A percentile compares a stretch with the other conserved stretches of the same genome.
These are phyloP conservation scores for Penicillium expansum DNA, from an alignment of 2,329 filamentous ascomycete genomes.

Conservation along the genomic window DNA sequence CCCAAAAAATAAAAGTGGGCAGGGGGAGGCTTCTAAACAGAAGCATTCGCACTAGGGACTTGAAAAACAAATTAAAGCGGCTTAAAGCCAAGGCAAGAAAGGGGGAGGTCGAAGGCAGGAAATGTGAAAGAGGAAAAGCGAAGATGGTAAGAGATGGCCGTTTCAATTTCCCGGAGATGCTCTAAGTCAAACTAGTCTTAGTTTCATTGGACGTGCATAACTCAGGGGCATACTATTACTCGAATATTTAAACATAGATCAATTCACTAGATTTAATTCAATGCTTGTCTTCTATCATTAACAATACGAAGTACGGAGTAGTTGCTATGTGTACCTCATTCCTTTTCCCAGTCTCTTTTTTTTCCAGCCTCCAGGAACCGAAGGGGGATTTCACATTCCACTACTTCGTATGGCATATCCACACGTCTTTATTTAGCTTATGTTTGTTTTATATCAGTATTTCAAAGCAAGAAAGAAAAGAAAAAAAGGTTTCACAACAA, in stretches of 20 bases:
- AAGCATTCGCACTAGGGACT: slow-evolving; percentile 3
- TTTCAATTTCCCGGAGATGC: slow-evolving; percentile 22
- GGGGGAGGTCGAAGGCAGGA: slow-evolving; percentile 10
- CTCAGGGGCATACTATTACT: slow-evolving; percentile 20
- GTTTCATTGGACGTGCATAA: slow-evolving; percentile 19
- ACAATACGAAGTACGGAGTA: neutral
- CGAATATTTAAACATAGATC: neutral
- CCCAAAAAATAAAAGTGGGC: slow-evolving; percentile 12
- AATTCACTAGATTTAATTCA: neutral
- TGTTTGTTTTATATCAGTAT: neutral
- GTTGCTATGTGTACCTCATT: neutral
- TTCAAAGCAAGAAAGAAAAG: neutral
- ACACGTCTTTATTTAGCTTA: neutral
- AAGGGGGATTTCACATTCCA: slow-evolving; percentile 2
- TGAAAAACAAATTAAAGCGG: slow-evolving; percentile 3
- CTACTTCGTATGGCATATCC: neutral
- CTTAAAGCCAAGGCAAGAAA: slow-evolving; percentile 14
- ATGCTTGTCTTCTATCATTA: neutral
- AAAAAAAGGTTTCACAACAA: neutral
- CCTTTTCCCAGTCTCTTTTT: neutral
- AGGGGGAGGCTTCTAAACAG: slow-evolving; percentile 9
- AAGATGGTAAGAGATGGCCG: slow-evolving; percentile 8
- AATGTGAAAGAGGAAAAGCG: slow-evolving; percentile 13
- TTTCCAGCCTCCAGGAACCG: slow-evolving; percentile 6
- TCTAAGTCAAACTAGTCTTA: slow-evolving; percentile 17